These are phyloP conservation scores for Phytophthora parvispora DNA, from an alignment of 352 stramenopile species.

Conservation along the genomic window DNA sequence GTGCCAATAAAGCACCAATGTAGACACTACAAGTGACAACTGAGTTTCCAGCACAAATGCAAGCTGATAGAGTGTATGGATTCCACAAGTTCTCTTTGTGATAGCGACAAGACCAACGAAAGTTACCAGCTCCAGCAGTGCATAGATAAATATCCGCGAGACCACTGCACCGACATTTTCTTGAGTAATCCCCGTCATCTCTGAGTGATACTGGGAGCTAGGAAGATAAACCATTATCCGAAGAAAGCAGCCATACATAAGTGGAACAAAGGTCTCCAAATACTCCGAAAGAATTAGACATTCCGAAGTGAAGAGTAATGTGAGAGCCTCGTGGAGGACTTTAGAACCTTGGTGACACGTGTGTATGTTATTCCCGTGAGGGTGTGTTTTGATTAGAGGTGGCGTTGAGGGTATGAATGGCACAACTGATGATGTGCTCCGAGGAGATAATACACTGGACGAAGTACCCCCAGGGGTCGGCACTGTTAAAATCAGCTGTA, in stretches of 20 bases:
- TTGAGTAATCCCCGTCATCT: conserved; percentile 7
- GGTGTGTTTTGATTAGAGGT: too few species aligned
- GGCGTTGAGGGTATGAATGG: too few species aligned
- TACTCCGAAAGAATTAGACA: conserved; percentile 40
- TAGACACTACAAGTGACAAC: conserved; percentile 4
- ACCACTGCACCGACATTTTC: not conserved
- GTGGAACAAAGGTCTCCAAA: conserved; percentile 30
- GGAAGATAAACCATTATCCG: conserved; percentile 9
- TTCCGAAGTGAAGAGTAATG: conserved; percentile 30
- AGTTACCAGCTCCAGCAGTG: conserved; percentile 15
- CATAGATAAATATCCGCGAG: conserved; percentile 16
- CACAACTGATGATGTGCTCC: too few species aligned
- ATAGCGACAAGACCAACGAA: conserved; percentile 3
- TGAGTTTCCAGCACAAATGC: conserved; percentile 36
- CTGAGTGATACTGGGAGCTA: conserved; percentile 32
- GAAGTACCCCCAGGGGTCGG: too few species aligned
- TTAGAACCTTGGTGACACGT: too few species aligned
- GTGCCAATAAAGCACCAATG: conserved; percentile 19
- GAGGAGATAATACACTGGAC: too few species aligned
- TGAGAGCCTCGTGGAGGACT: not conserved
- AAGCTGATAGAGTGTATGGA: conserved; percentile 20
- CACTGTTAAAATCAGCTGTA: too few species aligned
- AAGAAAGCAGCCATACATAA: conserved; percentile 23
- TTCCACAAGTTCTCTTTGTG: conserved; percentile 5
- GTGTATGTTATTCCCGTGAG: too few species aligned